Percentiles rank a stretch among this genome's conserved stretches.
These are phyloP conservation scores for Mucor circinelloides DNA, from an alignment of 371 early-diverging fungal genomes.

Conservation along the genomic window DNA sequence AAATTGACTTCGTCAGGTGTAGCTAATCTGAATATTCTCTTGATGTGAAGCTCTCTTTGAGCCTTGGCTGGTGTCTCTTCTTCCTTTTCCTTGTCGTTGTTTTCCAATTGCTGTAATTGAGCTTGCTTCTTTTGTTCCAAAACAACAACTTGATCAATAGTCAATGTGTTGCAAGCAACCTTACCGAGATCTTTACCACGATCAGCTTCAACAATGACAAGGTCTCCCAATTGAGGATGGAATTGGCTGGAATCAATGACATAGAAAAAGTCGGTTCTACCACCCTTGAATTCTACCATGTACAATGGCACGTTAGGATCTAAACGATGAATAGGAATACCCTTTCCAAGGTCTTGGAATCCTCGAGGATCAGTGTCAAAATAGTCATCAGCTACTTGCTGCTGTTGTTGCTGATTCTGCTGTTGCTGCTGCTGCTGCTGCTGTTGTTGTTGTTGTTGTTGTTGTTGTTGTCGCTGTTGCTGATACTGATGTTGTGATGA, in stretches of 20 bases:
- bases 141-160: constrained; percentile 51
- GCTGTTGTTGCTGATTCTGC: constrained; percentile 3
- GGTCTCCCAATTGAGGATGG: constrained; percentile 67
- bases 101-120: constrained; percentile 26
- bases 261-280: constrained; percentile 87
- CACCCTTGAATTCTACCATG: constrained; percentile 91
- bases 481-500: neutral
- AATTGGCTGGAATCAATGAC: constrained; percentile 50
- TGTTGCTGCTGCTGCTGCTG: constrained; percentile 6
- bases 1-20: constrained; percentile 77
- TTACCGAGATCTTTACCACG: constrained; percentile 96
- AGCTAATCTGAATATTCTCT: constrained; percentile 86
- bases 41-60: constrained; percentile 87
- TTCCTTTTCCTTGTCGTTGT: constrained; percentile 65
- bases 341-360: constrained; percentile 52
- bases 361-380: constrained; percentile 27
- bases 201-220: constrained; percentile 96
- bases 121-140: constrained; percentile 21
- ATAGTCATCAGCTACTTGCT: constrained; percentile 24
- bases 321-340: constrained; percentile 52
- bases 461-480: neutral
- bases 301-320: constrained; percentile 68
- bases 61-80: constrained; percentile 94
- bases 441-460: constrained; percentile 2
- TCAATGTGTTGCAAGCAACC: constrained; percentile 27